phyloP scores from a whole-genome alignment of 768 basidiomycete genomes.

The Suillus cothurnatus region DNA sequence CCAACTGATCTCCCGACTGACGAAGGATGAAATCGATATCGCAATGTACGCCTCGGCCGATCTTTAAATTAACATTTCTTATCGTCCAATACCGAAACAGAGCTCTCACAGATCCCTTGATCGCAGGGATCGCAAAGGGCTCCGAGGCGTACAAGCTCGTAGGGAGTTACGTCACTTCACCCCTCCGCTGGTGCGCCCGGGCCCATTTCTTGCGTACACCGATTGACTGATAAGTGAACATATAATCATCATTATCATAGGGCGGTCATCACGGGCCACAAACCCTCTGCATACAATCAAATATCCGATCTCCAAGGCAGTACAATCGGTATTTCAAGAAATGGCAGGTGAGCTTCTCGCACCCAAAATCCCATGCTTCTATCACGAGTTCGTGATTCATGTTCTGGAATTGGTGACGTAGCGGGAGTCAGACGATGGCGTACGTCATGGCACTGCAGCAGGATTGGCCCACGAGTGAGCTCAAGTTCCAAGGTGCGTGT shows the following conservation, averaged over 20 bases:
- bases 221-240: background rate
- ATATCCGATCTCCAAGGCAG: slow-evolving; percentile 80
- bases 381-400: background rate
- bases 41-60: slow-evolving; percentile 55
- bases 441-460: slow-evolving; percentile 91
- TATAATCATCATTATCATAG: slow-evolving; percentile 37
- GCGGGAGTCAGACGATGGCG: slow-evolving; percentile 94
- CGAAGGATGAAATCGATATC: slow-evolving; percentile 77
- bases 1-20: slow-evolving; percentile 75
- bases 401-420: slow-evolving; percentile 23
- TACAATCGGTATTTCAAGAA: slow-evolving; percentile 85
- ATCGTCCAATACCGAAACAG: slow-evolving; percentile 38
- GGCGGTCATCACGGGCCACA: slow-evolving; percentile 88
- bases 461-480: slow-evolving; percentile 67
- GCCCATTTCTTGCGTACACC: background rate
- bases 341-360: slow-evolving; percentile 61
- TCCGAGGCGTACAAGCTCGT: slow-evolving; percentile 87
- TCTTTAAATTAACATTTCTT: background rate
- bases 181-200: slow-evolving; percentile 73
- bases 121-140: slow-evolving; percentile 91
- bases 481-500: slow-evolving; percentile 70
- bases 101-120: slow-evolving; percentile 87
- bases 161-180: slow-evolving; percentile 88
- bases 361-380: background rate
- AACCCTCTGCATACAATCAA: slow-evolving; percentile 64